Base-by-base conservation (phyloP, 2,329 filamentous ascomycete species). In the Achaetomium macrosporum region DNA sequence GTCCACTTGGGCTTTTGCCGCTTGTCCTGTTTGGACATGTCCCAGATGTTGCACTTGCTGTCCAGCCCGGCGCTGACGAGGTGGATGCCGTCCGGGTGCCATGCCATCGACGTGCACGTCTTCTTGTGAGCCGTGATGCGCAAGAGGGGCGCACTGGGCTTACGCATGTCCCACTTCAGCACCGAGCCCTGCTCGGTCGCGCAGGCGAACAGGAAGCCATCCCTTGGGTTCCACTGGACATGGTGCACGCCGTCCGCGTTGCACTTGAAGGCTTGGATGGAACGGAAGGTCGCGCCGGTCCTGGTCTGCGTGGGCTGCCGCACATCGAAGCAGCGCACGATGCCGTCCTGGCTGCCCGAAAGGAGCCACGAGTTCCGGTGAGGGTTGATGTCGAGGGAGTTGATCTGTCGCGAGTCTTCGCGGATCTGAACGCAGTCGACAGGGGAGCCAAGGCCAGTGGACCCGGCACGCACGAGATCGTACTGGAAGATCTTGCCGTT, bases 11-110 rank as follows among this genome's bases (percentile, higher is more conserved):
- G 74, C 65, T 83, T 85, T 64, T 85, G 83, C 13, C 81, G 73
- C 65, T 82, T 82, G 59, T 85, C 82, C 7, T 72, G 74, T 47
- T 71, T 73, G 5, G 79, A 78, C 53, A 86, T 67, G 61, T 87
- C 82, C 84, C 84, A 87, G 6, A 86, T 78, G 60, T 83, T 75
- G 37, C 83, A 78, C 49, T 77, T 78, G 54, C 75, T 76, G 63
- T 87, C 84, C 58, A 77, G 71, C 7, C 83, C 82, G 5, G 77
- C 82, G 57, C 81, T 86, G 45, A 83, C 74, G 11, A 86, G 68
- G 60, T 87, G 82, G n/a, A 77, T 74, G 13, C 83, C 84, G 62
- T 87, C 83, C 0, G 81, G 79, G 59, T 87, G 84, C 84, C 84
- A 87, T 3, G 80, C 76, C 41, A 85, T 79, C 0, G 80, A 75